These are phyloP conservation scores for Trametes villosa DNA, from an alignment of 768 basidiomycete species.

Conservation along the genomic window DNA sequence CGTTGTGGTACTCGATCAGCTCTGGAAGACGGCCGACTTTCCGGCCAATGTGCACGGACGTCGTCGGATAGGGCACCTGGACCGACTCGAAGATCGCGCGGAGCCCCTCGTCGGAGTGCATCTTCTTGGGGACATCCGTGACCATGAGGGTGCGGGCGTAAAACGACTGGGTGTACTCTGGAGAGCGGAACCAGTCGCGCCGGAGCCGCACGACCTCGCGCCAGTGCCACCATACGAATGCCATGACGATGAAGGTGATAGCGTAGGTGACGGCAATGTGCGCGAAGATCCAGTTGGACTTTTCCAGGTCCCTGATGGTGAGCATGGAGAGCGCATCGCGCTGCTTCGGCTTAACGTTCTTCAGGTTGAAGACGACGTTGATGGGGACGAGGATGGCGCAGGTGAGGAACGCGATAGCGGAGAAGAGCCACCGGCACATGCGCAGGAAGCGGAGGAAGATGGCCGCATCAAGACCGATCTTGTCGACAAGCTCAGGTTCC, in stretches of 20 bases:
- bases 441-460: slow-evolving; percentile 91
- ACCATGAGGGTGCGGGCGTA: slow-evolving; percentile 92
- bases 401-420: slow-evolving; percentile 60
- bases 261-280: slow-evolving; percentile 85
- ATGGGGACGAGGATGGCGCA: slow-evolving; percentile 84
- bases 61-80: slow-evolving; percentile 84
- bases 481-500: slow-evolving; percentile 88
- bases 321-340: slow-evolving; percentile 77
- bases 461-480: slow-evolving; percentile 91
- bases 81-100: slow-evolving; percentile 72
- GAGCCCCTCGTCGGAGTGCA: slow-evolving; percentile 86
- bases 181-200: slow-evolving; percentile 85
- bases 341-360: slow-evolving; percentile 51
- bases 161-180: slow-evolving; percentile 87
- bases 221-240: slow-evolving; percentile 77
- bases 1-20: slow-evolving; percentile 89
- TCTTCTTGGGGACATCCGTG: slow-evolving; percentile 75
- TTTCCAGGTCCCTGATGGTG: slow-evolving; percentile 83
- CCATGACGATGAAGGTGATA: slow-evolving; percentile 76
- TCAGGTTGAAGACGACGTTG: slow-evolving; percentile 83
- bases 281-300: slow-evolving; percentile 68
- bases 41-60: slow-evolving; percentile 87
- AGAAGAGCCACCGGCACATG: slow-evolving; percentile 78
- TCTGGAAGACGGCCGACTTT: slow-evolving; percentile 88
- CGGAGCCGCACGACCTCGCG: slow-evolving; percentile 77